Evolutionary conservation across 1,284 basidiomycete genomes (phyloP), one percentile per base, ranked within the genome.

Genomic region (Heterobasidion parviporum): DNA sequence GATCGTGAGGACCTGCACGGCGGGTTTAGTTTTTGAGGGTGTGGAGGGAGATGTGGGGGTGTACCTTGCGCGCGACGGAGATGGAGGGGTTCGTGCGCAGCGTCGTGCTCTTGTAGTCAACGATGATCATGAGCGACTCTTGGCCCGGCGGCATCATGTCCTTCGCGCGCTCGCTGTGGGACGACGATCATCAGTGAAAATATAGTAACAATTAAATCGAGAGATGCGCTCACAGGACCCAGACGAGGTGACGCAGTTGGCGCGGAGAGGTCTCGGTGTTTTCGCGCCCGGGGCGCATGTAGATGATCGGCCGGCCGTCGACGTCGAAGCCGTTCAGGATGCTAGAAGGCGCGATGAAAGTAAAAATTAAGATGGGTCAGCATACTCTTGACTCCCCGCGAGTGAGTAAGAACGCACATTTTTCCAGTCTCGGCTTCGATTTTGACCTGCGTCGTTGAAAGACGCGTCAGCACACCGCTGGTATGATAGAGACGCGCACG

Each of bases 91-190:
- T 93, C 15, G 85, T 89, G 53, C 84, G 79, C 3, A 92, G 75
- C 0, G 89, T 92, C 0, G 87, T 87, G 8, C 82, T 83, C 66
- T 84, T 86, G 74, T 93, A 93, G 70, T 93, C 91, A 38, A 93
- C 87, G 47, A 93, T 74, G 66, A 93, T 91, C 47, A 86, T 81
- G 16, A 92, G 74, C 15, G 86, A 84, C 65, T 92, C 89, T 66
- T 92, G 88, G 9, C 86, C 87, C 0, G 80, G 81, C 0, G 91
- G 90, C 85, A 90, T 89, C 54, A 93, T 68, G 67, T 94, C 91
- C 65, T 89, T 90, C 1, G 90, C 90, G 32, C 91, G 84, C 70
- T 93, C 91, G 57, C 89, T 92, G 61, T 6, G 49, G 9, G 33
- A 54, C 14, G 41, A 26, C 14, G 38, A 6, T 9, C 50, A 36